Percentiles rank a stretch among this genome's conserved stretches.
phyloP scores from a whole-genome alignment of 1,139 yeast species.

The Geotrichum australiense region DNA sequence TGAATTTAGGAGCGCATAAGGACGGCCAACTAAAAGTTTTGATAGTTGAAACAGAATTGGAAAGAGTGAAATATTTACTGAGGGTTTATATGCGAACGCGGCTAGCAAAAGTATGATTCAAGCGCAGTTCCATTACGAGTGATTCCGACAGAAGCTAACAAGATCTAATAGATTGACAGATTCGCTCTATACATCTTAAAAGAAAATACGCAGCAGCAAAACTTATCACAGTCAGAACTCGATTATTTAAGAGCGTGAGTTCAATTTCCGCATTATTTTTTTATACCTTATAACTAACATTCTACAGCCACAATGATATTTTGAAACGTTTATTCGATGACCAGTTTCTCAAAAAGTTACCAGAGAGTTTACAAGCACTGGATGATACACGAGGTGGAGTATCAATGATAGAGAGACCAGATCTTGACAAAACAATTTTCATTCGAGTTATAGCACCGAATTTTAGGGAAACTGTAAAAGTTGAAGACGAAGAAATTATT shows the following conservation, averaged over 20 bases:
- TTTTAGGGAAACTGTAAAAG: conserved; percentile 30
- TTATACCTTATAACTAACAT: conserved; percentile 19
- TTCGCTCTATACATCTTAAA: conserved; percentile 49
- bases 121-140: too few species aligned
- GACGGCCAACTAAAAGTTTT: conserved; percentile 75
- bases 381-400: too few species aligned
- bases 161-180: conserved; percentile 46
- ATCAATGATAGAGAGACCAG: conserved; percentile 75
- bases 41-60: conserved; percentile 86
- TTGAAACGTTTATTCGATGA: conserved; percentile 59
- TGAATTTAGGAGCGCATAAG: conserved; percentile 46
- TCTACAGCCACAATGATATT: conserved; percentile 50
- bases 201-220: conserved; percentile 28
- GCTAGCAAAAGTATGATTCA: conserved; percentile 33
- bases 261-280: not conserved
- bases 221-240: conserved; percentile 53
- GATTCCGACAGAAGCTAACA: too few species aligned
- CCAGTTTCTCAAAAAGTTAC: conserved; percentile 61
- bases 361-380: conserved; percentile 57
- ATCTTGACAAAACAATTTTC: conserved; percentile 68
- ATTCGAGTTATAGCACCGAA: conserved; percentile 46
- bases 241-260: conserved; percentile 47
- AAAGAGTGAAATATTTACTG: conserved; percentile 71
- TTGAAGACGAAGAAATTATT: conserved; percentile 51
- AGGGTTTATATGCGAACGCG: conserved; percentile 77